phyloP scores from a whole-genome alignment of 805 yeast species.

The Hanseniaspora occidentalis region DNA sequence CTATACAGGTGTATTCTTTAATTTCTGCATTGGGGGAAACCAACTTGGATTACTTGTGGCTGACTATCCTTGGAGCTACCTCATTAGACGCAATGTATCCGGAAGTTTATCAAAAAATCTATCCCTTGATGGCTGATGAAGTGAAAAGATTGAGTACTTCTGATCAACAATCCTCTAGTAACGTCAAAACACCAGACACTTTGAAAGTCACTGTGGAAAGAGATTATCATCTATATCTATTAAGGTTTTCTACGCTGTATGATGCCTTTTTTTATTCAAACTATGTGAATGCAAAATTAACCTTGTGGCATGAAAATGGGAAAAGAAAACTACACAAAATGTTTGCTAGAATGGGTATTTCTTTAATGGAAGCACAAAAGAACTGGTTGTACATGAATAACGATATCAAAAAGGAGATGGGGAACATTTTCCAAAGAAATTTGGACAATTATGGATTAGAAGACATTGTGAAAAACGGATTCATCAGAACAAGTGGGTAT shows the following conservation, averaged over 20 bases:
- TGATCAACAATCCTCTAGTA: neutral
- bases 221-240: conserved; percentile 74
- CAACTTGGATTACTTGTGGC: conserved; percentile 58
- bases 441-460: conserved; percentile 69
- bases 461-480: conserved; percentile 75
- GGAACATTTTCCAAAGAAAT: conserved; percentile 54
- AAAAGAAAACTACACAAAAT: conserved; percentile 72
- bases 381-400: conserved; percentile 87
- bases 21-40: conserved; percentile 78
- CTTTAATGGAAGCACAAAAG: conserved; percentile 78
- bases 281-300: conserved; percentile 76
- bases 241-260: conserved; percentile 89
- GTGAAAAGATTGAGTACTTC: conserved; percentile 51
- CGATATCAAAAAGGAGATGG: conserved; percentile 59
- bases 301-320: conserved; percentile 88
- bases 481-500: conserved; percentile 75
- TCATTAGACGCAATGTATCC: conserved; percentile 67
- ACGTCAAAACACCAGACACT: conserved; percentile 27
- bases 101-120: conserved; percentile 55
- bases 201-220: conserved; percentile 52
- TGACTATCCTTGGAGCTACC: conserved; percentile 77
- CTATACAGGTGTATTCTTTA: conserved; percentile 71
- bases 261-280: conserved; percentile 86
- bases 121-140: conserved; percentile 71
- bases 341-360: conserved; percentile 94